Evolutionary conservation across 1,284 basidiomycete genomes (phyloP), one percentile per base, ranked within the genome.

Genomic region (Tilletiaria anomala): DNA sequence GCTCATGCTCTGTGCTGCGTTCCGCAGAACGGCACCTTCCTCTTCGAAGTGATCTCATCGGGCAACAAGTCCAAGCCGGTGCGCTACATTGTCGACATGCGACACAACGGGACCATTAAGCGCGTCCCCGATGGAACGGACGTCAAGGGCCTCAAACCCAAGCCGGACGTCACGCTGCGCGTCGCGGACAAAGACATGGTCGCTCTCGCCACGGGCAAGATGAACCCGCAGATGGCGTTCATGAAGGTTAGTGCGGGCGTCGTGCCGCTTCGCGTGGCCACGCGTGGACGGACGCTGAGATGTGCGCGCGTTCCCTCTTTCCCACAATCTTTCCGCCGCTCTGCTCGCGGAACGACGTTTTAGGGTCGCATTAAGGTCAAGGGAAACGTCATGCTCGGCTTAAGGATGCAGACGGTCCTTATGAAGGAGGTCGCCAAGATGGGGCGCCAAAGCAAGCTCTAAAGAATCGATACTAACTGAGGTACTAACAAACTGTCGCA

Each of bases 111-210:
- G 5, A 42, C 37, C 22, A 51, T 60, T 41, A 38, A 44, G 19
- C 35, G 39, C 6, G 51, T 51, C 14, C 40, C 48, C 11, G 54
- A 44, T 12, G 54, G 53, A 1, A 40, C 34, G 2, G n/a, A n/a
- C n/a, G n/a, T n/a, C n/a, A n/a, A n/a, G n/a, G n/a, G n/a, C n/a
- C n/a, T n/a, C n/a, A 58, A 54, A 32, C 50, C 53, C 1, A 57
- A 58, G 36, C 56, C 56, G 8, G 58, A 60, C 24, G 53, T 57
- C 29, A 23, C 43, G 2, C 24, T 60, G 23, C 47, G 48, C 12
- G 51, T 60, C 35, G 40, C 38, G 32, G 58, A 60, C 31, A 40
- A 50, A 26, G 58, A 60, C 31, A 60, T 60, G 58, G 51, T 60
- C 34, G 43, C 45, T 4, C 38, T 58, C 11, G 54, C 51, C 0